phyloP scores from a whole-genome alignment of 1,139 yeast species.

The Pichia sp. region DNA sequence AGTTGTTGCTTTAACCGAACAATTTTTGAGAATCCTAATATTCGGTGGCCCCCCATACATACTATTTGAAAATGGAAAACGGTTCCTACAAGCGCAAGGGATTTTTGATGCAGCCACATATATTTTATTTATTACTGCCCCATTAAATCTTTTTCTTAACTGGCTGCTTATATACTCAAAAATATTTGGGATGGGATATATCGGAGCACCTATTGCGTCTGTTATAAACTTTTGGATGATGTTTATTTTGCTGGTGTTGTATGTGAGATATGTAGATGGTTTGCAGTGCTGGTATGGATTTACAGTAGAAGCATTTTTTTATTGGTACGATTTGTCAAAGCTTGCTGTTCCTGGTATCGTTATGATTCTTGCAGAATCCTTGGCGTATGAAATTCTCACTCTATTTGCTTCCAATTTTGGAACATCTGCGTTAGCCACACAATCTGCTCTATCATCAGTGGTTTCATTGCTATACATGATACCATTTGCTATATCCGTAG shows the following conservation, averaged over 20 bases:
- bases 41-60: slow-evolving; percentile 83
- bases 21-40: slow-evolving; percentile 46
- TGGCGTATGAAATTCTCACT: slow-evolving; percentile 68
- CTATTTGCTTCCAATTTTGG: slow-evolving; percentile 75
- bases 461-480: slow-evolving; percentile 78
- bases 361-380: slow-evolving; percentile 67
- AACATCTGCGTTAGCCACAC: slow-evolving; percentile 77
- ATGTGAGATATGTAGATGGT: slow-evolving; percentile 56
- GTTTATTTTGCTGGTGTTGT: slow-evolving; percentile 46
- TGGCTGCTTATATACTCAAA: slow-evolving; percentile 75
- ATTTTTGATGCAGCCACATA: slow-evolving; percentile 87
- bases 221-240: slow-evolving; percentile 66
- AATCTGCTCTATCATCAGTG: slow-evolving; percentile 75
- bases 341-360: slow-evolving; percentile 67
- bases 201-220: slow-evolving; percentile 71
- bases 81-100: slow-evolving; percentile 86
- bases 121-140: slow-evolving; percentile 70
- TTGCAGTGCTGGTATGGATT: slow-evolving; percentile 69
- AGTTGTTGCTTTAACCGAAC: slow-evolving; percentile 56
- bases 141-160: slow-evolving; percentile 63
- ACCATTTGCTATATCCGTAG: slow-evolving; percentile 85
- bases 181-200: slow-evolving; percentile 51
- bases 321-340: slow-evolving; percentile 53
- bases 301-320: slow-evolving; percentile 39
- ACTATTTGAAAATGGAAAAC: slow-evolving; percentile 71